Evolutionary conservation across 139 green algal species (phyloP).

Genomic region (Dunaliella primolecta): DNA sequence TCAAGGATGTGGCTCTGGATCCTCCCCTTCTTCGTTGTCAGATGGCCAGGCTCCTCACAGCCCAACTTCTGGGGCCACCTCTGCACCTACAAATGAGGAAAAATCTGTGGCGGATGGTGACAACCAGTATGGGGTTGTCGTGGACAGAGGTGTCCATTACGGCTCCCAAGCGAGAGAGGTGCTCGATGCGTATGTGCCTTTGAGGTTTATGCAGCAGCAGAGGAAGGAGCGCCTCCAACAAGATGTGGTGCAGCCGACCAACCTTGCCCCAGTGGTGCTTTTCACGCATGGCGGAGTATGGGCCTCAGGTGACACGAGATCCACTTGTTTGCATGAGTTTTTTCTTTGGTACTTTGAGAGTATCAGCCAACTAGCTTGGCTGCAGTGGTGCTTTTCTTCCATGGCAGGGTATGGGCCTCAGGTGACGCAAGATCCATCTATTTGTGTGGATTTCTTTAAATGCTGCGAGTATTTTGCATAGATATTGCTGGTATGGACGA

Average conservation of each 20-base stretch:
- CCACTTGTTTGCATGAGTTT: no score
- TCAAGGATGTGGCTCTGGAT: not conserved
- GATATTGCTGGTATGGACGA: no score
- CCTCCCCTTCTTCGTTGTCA: not conserved
- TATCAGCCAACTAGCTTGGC: no score
- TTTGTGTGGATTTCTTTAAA: no score
- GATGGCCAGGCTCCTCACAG: not conserved
- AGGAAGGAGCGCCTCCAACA: constrained; percentile 4
- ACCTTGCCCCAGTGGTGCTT: constrained; percentile 62
- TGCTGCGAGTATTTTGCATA: no score
- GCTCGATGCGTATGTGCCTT: not conserved
- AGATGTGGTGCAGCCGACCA: not conserved
- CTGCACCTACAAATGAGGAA: not conserved
- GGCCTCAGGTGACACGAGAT: constrained; percentile 49
- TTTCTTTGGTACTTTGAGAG: no score
- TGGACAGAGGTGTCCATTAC: not conserved
- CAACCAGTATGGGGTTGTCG: not conserved
- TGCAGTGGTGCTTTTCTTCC: no score
- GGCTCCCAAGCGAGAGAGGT: not conserved
- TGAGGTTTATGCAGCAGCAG: constrained; percentile 1
- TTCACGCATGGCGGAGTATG: constrained; percentile 83
- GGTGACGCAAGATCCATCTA: no score
- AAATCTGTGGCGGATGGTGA: not conserved
- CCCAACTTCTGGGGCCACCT: not conserved
- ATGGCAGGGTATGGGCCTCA: no score